These are phyloP conservation scores for Brassica carinata DNA, from an alignment of 345 rosid genomes.

Conservation along the genomic window DNA sequence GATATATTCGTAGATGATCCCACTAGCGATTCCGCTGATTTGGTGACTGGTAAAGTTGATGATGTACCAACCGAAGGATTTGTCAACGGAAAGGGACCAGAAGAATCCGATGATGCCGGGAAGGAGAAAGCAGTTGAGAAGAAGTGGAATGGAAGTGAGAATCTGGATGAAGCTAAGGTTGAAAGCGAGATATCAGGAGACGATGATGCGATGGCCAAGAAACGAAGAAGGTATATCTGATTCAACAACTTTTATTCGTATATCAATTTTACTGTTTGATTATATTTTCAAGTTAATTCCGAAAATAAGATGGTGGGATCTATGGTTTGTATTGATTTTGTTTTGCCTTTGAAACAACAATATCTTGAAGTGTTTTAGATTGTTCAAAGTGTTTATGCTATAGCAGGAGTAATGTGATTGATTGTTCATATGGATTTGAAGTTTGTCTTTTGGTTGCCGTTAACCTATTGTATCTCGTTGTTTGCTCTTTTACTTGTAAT, in stretches of 20 bases:
- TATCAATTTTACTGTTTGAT: not conserved
- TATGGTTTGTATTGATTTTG: not conserved
- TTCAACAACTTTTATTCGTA: not conserved
- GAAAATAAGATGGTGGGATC: not conserved
- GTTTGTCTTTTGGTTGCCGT: slow-evolving; percentile 1
- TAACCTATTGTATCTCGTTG: not conserved
- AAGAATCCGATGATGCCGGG: slow-evolving; percentile 31
- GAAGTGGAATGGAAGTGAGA: slow-evolving; percentile 29
- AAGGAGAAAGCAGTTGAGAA: slow-evolving; percentile 19
- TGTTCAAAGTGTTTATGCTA: not conserved
- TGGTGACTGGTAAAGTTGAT: slow-evolving; percentile 24
- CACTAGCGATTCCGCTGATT: slow-evolving; percentile 28
- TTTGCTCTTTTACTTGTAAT: not conserved
- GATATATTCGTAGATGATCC: slow-evolving; percentile 52
- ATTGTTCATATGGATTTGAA: not conserved
- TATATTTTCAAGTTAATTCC: not conserved
- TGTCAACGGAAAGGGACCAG: slow-evolving; percentile 27
- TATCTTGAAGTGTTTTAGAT: not conserved
- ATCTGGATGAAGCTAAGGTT: slow-evolving; percentile 32
- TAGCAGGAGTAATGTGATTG: not conserved
- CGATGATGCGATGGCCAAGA: slow-evolving; percentile 50
- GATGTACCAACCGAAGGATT: slow-evolving; percentile 32
- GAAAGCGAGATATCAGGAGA: slow-evolving; percentile 19
- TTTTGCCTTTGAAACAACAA: not conserved
- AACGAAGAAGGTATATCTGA: slow-evolving; percentile 54